Conservation (phyloP, 805 yeast genomes). For the Metschnikowia koreensis region DNA sequence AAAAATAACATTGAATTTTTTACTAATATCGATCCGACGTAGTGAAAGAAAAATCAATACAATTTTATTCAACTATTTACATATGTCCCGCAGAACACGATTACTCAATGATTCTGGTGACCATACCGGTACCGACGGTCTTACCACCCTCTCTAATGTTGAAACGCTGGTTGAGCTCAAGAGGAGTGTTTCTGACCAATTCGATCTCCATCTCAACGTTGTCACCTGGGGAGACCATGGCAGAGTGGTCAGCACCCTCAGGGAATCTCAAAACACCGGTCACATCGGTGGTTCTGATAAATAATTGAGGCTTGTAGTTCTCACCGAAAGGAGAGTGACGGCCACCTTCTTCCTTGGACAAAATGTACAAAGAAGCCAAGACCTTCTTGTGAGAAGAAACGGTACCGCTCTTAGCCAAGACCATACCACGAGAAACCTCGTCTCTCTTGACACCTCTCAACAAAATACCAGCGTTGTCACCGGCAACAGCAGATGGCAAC, state of each 20-base stretch:
- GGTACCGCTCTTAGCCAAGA: slow-evolving; percentile 87
- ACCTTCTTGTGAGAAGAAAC: slow-evolving; percentile 91
- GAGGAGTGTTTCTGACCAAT: slow-evolving; percentile 85
- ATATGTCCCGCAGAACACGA: background rate
- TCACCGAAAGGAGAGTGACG: slow-evolving; percentile 97
- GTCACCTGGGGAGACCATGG: slow-evolving; percentile 97
- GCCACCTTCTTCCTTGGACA: slow-evolving; percentile 98
- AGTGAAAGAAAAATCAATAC: background rate
- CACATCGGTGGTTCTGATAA: slow-evolving; percentile 93
- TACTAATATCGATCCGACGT: no score
- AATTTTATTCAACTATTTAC: slow-evolving; percentile 7
- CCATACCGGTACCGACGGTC: slow-evolving; percentile 98
- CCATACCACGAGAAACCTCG: slow-evolving; percentile 96
- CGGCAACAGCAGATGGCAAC: slow-evolving; percentile 95
- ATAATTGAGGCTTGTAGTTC: slow-evolving; percentile 97
- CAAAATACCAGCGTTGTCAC: slow-evolving; percentile 97
- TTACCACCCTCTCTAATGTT: slow-evolving; percentile 99
- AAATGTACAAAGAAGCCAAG: slow-evolving; percentile 88
- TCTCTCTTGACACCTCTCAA: slow-evolving; percentile 99
- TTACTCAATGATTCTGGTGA: slow-evolving; percentile 84
- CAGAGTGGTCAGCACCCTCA: slow-evolving; percentile 74
- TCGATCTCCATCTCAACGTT: slow-evolving; percentile 94
- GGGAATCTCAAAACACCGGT: slow-evolving; percentile 91
- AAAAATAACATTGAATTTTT: no score
- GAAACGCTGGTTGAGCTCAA: slow-evolving; percentile 97